Percentiles rank a stretch among this genome's conserved stretches.
Evolutionary conservation across 495 filamentous ascomycete species (phyloP).

Genomic region (Penicillium antarcticum): DNA sequence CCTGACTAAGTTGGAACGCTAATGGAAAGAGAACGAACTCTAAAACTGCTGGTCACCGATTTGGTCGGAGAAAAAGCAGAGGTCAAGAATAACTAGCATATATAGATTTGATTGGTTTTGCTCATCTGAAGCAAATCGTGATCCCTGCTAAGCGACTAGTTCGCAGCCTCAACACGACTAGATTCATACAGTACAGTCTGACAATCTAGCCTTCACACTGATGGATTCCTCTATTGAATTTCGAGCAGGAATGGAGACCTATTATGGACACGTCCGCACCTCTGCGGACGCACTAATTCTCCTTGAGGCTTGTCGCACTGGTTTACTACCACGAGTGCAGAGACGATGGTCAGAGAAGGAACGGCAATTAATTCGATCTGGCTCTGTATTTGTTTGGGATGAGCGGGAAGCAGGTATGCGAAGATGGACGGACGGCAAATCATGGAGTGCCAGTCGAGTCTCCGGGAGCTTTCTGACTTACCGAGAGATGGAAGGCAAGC

Average conservation of each 20-base stretch:
- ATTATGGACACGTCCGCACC: slow-evolving; percentile 86
- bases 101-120: too few species aligned
- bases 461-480: slow-evolving; percentile 98
- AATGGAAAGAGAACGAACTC: too few species aligned
- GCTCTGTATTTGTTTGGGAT: slow-evolving; percentile 98
- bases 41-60: too few species aligned
- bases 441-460: slow-evolving; percentile 96
- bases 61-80: too few species aligned
- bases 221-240: slow-evolving; percentile 21
- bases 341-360: slow-evolving; percentile 94
- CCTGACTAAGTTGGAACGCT: too few species aligned
- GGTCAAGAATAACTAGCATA: too few species aligned
- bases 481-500: slow-evolving; percentile 97
- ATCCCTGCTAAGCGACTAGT: too few species aligned
- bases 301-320: slow-evolving; percentile 93
- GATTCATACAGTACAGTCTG: too few species aligned
- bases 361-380: slow-evolving; percentile 87
- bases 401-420: slow-evolving; percentile 98
- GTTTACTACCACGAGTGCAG: slow-evolving; percentile 87
- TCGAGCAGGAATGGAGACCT: slow-evolving; percentile 79
- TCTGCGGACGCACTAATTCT: slow-evolving; percentile 94
- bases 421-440: slow-evolving; percentile 97
- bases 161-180: too few species aligned
- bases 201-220: slow-evolving; percentile 26
- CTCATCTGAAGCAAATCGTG: too few species aligned